These are phyloP conservation scores for Pseudocercospora fijiensis DNA, from an alignment of 2,329 filamentous ascomycete genomes.

Conservation along the genomic window DNA sequence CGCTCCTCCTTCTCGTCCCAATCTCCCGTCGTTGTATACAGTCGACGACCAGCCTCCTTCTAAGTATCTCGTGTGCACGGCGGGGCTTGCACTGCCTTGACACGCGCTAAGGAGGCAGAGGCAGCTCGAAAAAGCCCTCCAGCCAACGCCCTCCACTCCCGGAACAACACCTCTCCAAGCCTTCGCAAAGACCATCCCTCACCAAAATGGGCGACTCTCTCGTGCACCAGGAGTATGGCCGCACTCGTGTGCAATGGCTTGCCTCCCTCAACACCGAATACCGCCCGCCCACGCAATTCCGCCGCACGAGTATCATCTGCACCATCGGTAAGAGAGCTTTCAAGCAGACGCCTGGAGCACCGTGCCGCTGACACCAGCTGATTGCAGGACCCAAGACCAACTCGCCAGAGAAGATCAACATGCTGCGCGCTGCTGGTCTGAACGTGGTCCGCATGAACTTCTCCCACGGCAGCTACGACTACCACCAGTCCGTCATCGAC, in stretches of 20 bases:
- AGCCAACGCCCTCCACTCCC: neutral
- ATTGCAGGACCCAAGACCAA: conserved; percentile 85
- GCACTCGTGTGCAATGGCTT: conserved; percentile 69
- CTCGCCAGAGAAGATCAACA: conserved; percentile 94
- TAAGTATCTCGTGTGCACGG: neutral
- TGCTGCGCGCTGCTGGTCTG: conserved; percentile 80
- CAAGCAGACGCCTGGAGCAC: neutral
- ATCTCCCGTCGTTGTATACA: neutral
- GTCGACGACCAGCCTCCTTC: neutral
- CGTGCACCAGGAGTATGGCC: conserved; percentile 76
- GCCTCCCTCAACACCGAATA: conserved; percentile 85
- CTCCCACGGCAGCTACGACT: conserved; percentile 89
- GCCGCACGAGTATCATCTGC: conserved; percentile 96
- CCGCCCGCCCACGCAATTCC: conserved; percentile 82
- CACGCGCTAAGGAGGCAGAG: neutral
- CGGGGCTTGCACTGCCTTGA: neutral
- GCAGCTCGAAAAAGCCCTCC: neutral
- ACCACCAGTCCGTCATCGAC: conserved; percentile 98
- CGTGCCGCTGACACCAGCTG: conserved; percentile 1
- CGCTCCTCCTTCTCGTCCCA: too few relatives aligned
- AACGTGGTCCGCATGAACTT: conserved; percentile 99
- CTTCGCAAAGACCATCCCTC: conserved; percentile 3
- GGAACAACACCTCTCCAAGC: neutral
- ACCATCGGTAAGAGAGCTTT: conserved; percentile 68
- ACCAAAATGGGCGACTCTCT: conserved; percentile 67